Conservation (phyloP, 257 asterid species). For the Misopates orontium region DNA sequence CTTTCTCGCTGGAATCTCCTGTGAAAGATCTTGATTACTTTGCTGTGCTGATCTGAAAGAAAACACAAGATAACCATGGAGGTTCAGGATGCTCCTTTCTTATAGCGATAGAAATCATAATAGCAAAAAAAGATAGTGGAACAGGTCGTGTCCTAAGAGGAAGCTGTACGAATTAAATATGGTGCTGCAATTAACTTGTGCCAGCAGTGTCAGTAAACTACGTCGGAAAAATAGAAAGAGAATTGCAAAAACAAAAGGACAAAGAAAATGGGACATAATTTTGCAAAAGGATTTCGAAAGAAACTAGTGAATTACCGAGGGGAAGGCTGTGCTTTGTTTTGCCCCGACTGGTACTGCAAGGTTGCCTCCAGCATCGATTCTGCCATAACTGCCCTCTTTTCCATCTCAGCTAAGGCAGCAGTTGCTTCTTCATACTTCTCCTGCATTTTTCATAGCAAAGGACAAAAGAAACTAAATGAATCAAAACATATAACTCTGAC, state of each 20-base stretch:
- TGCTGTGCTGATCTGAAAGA: conserved; percentile 63
- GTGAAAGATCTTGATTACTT: conserved; percentile 61
- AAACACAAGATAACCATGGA: conserved; percentile 14
- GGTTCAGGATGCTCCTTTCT: background rate
- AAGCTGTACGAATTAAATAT: no score
- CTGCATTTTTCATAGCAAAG: conserved; percentile 37
- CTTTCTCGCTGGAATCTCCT: conserved; percentile 65
- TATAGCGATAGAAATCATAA: background rate
- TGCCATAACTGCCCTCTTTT: conserved; percentile 88
- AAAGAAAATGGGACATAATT: background rate
- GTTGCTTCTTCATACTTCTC: conserved; percentile 88
- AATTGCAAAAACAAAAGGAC: background rate
- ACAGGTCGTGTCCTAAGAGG: no score
- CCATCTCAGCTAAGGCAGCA: conserved; percentile 82
- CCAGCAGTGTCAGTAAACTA: no score
- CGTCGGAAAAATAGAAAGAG: background rate
- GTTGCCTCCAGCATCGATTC: conserved; percentile 99
- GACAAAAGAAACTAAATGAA: conserved; percentile 17
- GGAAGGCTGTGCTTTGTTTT: conserved; percentile 72
- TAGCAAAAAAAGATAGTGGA: background rate
- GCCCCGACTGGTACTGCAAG: conserved; percentile 93
- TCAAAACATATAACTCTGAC: background rate
- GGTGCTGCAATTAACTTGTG: no score
- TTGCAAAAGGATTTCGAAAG: no score
- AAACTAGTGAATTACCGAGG: conserved; percentile 54